phyloP scores from a whole-genome alignment of 768 basidiomycete genomes.

The Panellus pusillus region DNA sequence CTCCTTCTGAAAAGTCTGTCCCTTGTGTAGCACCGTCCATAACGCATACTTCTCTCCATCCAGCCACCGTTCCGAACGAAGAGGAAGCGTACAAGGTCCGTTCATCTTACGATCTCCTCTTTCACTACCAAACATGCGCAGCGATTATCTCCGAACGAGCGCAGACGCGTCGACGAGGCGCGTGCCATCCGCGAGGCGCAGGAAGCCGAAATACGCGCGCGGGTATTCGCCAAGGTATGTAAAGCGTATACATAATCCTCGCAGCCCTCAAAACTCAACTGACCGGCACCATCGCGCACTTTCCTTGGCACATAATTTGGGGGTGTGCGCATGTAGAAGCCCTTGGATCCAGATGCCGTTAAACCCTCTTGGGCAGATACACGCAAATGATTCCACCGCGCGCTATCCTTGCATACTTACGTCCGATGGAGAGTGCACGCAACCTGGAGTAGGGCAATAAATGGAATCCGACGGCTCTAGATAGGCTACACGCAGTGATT shows the following conservation, averaged over 20 bases:
- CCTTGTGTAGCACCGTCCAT: background rate
- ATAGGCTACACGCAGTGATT: constrained; percentile 33
- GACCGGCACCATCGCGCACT: too few relatives aligned
- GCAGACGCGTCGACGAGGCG: constrained; percentile 60
- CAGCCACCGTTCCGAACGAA: constrained; percentile 54
- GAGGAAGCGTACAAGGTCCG: constrained; percentile 53
- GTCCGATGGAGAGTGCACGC: background rate
- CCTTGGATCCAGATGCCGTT: constrained; percentile 34
- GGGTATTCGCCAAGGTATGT: constrained; percentile 54
- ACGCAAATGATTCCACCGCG: constrained; percentile 25
- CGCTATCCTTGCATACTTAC: too few relatives aligned
- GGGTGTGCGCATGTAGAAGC: constrained; percentile 17
- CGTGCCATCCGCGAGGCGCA: constrained; percentile 51
- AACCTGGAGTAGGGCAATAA: constrained; percentile 16
- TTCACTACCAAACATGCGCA: constrained; percentile 23
- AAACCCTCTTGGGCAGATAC: constrained; percentile 47
- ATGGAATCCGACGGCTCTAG: constrained; percentile 28
- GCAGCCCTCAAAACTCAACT: too few relatives aligned
- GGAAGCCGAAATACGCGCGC: constrained; percentile 55
- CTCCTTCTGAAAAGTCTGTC: constrained; percentile 20
- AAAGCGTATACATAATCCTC: too few relatives aligned
- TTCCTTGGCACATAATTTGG: constrained; percentile 19
- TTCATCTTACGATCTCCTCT: constrained; percentile 18
- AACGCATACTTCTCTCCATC: background rate
- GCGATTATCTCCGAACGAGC: constrained; percentile 66